Percentiles rank a stretch among this genome's conserved stretches.
Evolutionary conservation across 2,329 filamentous ascomycete species (phyloP).

Genomic region (Neofusicoccum kwambonambiense): DNA sequence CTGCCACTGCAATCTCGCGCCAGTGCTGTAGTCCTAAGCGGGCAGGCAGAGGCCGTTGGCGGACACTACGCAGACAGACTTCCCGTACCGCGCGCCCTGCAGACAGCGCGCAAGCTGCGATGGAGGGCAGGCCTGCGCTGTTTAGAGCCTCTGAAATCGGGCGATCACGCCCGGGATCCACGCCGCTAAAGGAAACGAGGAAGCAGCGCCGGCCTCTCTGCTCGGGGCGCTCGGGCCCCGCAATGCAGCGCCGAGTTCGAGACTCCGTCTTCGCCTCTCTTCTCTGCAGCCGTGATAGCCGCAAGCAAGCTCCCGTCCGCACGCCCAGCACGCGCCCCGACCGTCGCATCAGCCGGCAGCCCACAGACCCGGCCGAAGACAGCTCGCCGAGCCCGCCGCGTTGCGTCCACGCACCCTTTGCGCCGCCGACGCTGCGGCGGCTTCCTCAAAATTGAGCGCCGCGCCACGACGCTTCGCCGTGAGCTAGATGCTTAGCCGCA

Average conservation of each 20-base stretch:
- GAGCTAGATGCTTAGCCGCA: not conserved
- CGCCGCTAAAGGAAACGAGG: constrained; percentile 2
- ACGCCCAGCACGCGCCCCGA: not conserved
- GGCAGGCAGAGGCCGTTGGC: not conserved
- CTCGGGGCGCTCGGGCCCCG: not conserved
- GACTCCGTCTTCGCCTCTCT: not conserved
- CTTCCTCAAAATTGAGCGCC: not conserved
- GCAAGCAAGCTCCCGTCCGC: not conserved
- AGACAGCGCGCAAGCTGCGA: not conserved
- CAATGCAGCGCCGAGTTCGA: not conserved
- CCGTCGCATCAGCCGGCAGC: not conserved
- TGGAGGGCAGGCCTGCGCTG: not conserved
- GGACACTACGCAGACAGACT: constrained; percentile 5
- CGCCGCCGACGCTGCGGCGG: not conserved
- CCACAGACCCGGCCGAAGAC: not conserved
- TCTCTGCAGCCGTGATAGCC: too few species aligned
- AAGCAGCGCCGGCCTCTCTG: not conserved
- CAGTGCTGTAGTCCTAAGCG: not conserved
- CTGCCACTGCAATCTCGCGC: not conserved
- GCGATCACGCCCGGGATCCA: constrained; percentile 2
- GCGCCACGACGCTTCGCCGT: not conserved
- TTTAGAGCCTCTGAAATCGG: not conserved
- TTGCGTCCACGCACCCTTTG: not conserved
- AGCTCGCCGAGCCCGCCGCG: not conserved
- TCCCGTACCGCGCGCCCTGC: not conserved